Evolutionary conservation across 2,329 filamentous ascomycete species (phyloP), one percentile per base, ranked within the genome.

Genomic region (Botryosphaeria dothidea): DNA sequence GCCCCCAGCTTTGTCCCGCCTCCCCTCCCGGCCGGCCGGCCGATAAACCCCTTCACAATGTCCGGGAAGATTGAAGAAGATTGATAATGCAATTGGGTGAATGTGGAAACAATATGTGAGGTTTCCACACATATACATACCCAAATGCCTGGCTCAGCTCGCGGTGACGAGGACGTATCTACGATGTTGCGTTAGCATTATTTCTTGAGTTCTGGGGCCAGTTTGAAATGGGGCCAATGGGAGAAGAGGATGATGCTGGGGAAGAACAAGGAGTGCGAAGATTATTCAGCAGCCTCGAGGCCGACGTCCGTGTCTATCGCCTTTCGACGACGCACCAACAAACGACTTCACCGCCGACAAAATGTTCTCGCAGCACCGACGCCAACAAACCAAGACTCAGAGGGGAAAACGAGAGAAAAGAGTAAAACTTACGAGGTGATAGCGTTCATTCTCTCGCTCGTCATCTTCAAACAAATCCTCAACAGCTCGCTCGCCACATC

Each of bases 381-480:
- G 31, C 31, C 13, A 11, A 34, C n/a, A n/a, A n/a, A 29, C 29
- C 15, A 23, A 46, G 5, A 25, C 11, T 5, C 3, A 7, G 4
- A 34, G 25, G 38, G 38, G n/a, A 2, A 48, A 29, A 54, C n/a
- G n/a, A 52, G 19, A 19, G 15, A 62, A 46, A 67, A 64, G 46
- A 70, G 65, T 36, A 13, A 57, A 17, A 82, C 81, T 75, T 78
- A 85, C 75, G 82, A 84, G 25, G 86, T 89, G 68, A 89, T 87
- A 63, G 85, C 84, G 72, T 87, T 86, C 92, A 98, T 96, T 70
- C 95, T 85, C 84, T 99, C 95, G 65, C 90, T 96, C 46, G 94
- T 98, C 75, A 99, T 79, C 82, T 97, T 97, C 74, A 99, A 77
- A n/a, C 91, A 91, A 58, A 98, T 88, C 71, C 88, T 89, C 75